phyloP scores from a whole-genome alignment of 257 asterid species.

The Voacanga thouarsii region DNA sequence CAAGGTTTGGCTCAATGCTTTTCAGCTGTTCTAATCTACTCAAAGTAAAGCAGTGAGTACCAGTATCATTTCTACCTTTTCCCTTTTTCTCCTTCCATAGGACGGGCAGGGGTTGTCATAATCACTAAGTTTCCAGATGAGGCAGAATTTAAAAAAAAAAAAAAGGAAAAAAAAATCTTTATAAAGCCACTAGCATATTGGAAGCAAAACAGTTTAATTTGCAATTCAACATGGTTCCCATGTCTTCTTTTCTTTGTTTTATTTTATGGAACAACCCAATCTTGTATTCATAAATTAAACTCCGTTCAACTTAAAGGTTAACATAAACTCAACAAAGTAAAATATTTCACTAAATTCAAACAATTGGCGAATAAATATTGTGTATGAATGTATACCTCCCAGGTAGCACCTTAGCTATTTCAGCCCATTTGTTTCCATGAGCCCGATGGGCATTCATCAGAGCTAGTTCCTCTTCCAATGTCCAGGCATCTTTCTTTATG shows the following conservation, averaged over 20 bases:
- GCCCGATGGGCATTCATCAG: constrained; percentile 79
- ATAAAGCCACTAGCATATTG: too few relatives aligned
- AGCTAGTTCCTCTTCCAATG: constrained; percentile 86
- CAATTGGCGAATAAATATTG: not conserved
- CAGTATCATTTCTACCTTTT: not conserved
- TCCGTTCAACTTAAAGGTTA: not conserved
- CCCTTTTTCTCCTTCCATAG: too few relatives aligned
- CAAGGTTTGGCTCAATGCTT: not conserved
- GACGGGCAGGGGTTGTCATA: not conserved
- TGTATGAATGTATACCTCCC: constrained; percentile 63
- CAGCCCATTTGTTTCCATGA: constrained; percentile 99
- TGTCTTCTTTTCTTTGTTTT: not conserved
- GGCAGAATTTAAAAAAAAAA: not conserved
- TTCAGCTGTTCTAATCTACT: not conserved
- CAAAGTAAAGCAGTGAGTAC: not conserved
- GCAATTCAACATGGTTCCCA: not conserved
- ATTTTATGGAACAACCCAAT: not conserved
- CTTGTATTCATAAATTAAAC: not conserved
- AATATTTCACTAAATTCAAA: constrained; percentile 3
- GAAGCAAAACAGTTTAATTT: not conserved
- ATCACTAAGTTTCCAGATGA: not conserved
- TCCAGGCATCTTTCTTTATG: constrained; percentile 96
- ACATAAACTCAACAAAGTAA: not conserved
- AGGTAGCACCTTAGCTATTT: constrained; percentile 91
- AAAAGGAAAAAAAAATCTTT: too few relatives aligned